Evolutionary conservation across 176 grass and related monocot genomes (phyloP).

Genomic region (Puya raimondii): DNA sequence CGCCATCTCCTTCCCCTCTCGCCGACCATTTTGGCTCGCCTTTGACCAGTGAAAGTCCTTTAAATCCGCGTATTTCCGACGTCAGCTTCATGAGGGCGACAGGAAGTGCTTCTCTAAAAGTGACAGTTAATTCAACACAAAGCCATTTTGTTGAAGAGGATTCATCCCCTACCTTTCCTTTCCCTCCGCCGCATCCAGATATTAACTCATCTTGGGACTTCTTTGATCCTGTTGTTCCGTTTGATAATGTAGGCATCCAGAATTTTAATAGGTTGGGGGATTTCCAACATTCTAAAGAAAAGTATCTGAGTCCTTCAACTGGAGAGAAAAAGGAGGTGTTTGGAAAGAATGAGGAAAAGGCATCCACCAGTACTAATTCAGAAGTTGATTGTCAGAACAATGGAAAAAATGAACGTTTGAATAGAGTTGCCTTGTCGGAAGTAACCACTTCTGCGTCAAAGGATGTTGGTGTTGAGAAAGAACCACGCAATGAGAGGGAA

Average conservation of each 20-base stretch:
- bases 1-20: constrained; percentile 18
- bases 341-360: neutral
- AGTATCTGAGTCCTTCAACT: constrained; percentile 4
- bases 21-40: constrained; percentile 12
- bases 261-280: neutral
- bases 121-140: constrained; percentile 23
- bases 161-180: neutral
- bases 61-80: neutral
- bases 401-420: neutral
- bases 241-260: constrained; percentile 9
- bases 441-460: neutral
- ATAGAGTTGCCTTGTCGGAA: neutral
- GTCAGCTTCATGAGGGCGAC: constrained; percentile 33
- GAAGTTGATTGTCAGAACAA: neutral
- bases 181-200: constrained; percentile 4
- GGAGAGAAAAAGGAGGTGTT: constrained; percentile 5
- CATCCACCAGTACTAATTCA: neutral
- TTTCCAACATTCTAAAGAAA: constrained; percentile 5
- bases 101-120: constrained; percentile 21
- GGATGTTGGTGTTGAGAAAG: constrained; percentile 8
- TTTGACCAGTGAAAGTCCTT: constrained; percentile 13
- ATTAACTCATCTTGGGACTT: constrained; percentile 46
- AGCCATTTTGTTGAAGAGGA: constrained; percentile 25
- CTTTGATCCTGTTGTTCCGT: constrained; percentile 36
- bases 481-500: constrained; percentile 16